Percentiles rank a stretch among this genome's conserved stretches.
These are phyloP conservation scores for Cladophialophora psammophila DNA, from an alignment of 2,329 filamentous ascomycete species.

Conservation along the genomic window DNA sequence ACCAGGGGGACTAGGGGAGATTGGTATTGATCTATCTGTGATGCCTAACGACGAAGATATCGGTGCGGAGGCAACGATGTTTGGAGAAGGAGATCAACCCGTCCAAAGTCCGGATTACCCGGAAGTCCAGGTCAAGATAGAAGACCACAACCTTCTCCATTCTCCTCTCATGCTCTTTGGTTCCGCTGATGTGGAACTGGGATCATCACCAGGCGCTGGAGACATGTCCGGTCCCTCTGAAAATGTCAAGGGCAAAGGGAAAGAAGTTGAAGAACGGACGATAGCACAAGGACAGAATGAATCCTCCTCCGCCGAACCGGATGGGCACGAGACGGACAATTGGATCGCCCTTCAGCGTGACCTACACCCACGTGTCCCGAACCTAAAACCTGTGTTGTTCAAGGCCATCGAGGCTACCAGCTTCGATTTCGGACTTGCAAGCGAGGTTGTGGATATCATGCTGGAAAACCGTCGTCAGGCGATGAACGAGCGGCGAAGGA, in stretches of 20 bases:
- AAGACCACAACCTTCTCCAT: slow-evolving; percentile 2
- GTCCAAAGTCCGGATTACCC: background rate
- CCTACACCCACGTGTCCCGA: slow-evolving; percentile 10
- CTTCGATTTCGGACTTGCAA: slow-evolving; percentile 28
- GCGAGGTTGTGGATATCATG: slow-evolving; percentile 26
- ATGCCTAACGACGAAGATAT: slow-evolving; percentile 1
- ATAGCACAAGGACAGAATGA: background rate
- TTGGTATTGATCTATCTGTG: slow-evolving; percentile 20
- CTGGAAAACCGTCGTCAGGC: slow-evolving; percentile 6
- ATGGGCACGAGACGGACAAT: slow-evolving; percentile 14
- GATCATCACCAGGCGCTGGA: background rate
- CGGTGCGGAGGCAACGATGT: background rate
- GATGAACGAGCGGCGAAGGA: slow-evolving; percentile 40
- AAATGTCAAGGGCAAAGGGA: background rate
- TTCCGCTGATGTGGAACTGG: background rate
- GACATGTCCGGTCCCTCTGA: background rate
- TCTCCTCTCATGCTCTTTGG: background rate
- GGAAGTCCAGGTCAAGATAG: background rate
- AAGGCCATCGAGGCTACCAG: slow-evolving; percentile 30
- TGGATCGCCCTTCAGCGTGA: slow-evolving; percentile 24
- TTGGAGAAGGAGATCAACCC: background rate
- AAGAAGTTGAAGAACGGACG: background rate
- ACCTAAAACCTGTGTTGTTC: slow-evolving; percentile 23
- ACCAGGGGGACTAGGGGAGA: slow-evolving; percentile 41
- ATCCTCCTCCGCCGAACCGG: background rate